Conservation (phyloP, 1,284 basidiomycete genomes). For the Irpex sp. region DNA sequence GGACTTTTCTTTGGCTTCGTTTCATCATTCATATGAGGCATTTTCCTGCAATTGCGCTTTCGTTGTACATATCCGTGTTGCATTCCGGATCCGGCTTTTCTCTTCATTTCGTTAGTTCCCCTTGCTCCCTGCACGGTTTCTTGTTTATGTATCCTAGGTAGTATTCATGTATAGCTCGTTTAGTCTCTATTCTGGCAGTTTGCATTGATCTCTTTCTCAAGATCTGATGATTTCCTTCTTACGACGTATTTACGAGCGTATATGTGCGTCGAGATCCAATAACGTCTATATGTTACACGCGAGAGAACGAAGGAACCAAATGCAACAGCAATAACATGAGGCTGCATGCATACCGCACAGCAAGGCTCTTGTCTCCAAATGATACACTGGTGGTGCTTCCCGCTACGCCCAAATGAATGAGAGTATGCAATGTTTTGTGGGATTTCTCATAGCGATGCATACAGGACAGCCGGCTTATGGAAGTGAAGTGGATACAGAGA, state of each 20-base stretch:
- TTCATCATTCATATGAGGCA: not conserved
- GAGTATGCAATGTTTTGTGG: conserved; percentile 2
- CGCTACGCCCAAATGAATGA: not conserved
- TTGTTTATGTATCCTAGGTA: conserved; percentile 6
- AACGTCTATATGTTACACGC: too few species aligned
- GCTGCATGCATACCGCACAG: too few species aligned
- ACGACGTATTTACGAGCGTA: not conserved
- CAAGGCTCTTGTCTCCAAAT: too few species aligned
- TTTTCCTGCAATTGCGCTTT: conserved; percentile 1
- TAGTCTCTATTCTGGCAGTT: not conserved
- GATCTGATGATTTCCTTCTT: not conserved
- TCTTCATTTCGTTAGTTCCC: not conserved
- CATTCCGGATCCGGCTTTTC: not conserved
- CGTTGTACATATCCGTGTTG: not conserved
- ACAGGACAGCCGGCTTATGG: conserved; percentile 9
- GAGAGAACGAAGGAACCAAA: too few species aligned
- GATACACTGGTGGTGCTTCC: too few species aligned
- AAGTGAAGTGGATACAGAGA: conserved; percentile 9
- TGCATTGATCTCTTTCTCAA: not conserved
- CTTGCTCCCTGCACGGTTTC: not conserved
- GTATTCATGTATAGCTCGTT: conserved; percentile 7
- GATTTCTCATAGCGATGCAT: conserved; percentile 9
- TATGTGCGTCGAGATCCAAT: not conserved
- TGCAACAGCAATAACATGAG: too few species aligned
- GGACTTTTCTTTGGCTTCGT: not conserved